phyloP scores from a whole-genome alignment of 139 green algal species.

The Nannochloris sp. region DNA sequence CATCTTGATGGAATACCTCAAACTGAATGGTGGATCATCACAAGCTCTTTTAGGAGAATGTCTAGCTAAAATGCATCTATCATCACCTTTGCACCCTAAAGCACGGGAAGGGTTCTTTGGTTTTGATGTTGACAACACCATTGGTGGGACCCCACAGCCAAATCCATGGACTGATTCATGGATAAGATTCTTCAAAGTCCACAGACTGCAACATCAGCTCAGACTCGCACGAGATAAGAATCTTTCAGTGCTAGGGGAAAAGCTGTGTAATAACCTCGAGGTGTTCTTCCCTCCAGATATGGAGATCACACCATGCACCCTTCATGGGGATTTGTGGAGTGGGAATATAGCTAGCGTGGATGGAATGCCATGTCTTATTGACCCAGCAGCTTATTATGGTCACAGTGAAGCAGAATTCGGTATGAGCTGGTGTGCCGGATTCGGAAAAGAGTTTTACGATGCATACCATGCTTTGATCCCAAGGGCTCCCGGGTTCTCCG shows the following conservation, averaged over 20 bases:
- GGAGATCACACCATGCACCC: slow-evolving; percentile 41
- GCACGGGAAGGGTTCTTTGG: slow-evolving; percentile 64
- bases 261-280: slow-evolving; percentile 64
- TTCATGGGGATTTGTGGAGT: slow-evolving; percentile 96
- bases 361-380: slow-evolving; percentile 68
- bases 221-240: slow-evolving; percentile 46
- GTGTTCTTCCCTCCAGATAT: slow-evolving; percentile 63
- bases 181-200: slow-evolving; percentile 76
- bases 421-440: slow-evolving; percentile 72
- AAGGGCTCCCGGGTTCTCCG: slow-evolving; percentile 56
- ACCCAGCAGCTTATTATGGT: slow-evolving; percentile 82
- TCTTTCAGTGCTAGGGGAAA: slow-evolving; percentile 53
- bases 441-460: slow-evolving; percentile 46
- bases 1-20: slow-evolving; percentile 92
- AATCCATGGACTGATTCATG: slow-evolving; percentile 84
- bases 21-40: slow-evolving; percentile 42
- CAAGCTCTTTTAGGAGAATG: slow-evolving; percentile 58
- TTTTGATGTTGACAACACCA: slow-evolving; percentile 95
- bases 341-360: slow-evolving; percentile 82
- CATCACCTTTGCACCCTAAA: slow-evolving; percentile 42
- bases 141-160: slow-evolving; percentile 84
- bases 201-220: slow-evolving; percentile 57
- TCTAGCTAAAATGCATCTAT: slow-evolving; percentile 83
- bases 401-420: slow-evolving; percentile 94
- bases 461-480: slow-evolving; percentile 65